Conservation (phyloP, 176 grass and related monocot genomes). For the Phragmites australis region DNA sequence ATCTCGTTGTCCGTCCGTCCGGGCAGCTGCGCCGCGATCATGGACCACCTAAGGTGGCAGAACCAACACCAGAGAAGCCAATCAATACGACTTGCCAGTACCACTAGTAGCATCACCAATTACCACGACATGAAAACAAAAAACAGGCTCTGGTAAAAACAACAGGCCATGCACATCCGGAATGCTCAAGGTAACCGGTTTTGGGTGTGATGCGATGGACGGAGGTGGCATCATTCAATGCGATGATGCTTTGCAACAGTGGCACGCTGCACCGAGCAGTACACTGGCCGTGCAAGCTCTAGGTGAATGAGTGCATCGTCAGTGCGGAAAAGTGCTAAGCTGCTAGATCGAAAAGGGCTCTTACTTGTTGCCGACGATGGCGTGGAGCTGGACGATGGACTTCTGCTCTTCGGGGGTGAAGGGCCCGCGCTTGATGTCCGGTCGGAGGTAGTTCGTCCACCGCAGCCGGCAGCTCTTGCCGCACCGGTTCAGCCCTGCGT, state of each 20-base stretch:
- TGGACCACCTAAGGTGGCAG: conserved; percentile 73
- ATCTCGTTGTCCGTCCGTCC: conserved; percentile 96
- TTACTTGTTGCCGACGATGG: conserved; percentile 98
- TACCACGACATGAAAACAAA: neutral
- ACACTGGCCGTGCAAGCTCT: conserved; percentile 10
- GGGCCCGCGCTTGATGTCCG: conserved; percentile 91
- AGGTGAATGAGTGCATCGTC: neutral
- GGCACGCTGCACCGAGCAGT: conserved; percentile 4
- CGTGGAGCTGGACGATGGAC: conserved; percentile 95
- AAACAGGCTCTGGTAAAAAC: neutral
- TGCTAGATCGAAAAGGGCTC: neutral
- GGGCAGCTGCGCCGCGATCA: conserved; percentile 85
- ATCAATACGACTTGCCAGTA: conserved; percentile 26
- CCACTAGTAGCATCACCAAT: neutral
- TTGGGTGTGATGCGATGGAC: conserved; percentile 15
- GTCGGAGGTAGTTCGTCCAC: conserved; percentile 97
- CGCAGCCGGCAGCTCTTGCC: conserved; percentile 98
- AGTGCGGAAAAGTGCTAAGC: neutral
- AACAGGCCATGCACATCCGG: neutral
- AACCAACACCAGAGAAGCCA: neutral
- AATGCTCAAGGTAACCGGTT: conserved; percentile 2
- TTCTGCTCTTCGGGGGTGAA: conserved; percentile 94
- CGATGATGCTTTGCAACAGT: conserved; percentile 34
- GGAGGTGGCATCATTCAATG: conserved; percentile 36
- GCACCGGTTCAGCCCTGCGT: conserved; percentile 80